Base-by-base conservation (phyloP, 106 monocot genomes). In the Amphibolis antarctica region DNA sequence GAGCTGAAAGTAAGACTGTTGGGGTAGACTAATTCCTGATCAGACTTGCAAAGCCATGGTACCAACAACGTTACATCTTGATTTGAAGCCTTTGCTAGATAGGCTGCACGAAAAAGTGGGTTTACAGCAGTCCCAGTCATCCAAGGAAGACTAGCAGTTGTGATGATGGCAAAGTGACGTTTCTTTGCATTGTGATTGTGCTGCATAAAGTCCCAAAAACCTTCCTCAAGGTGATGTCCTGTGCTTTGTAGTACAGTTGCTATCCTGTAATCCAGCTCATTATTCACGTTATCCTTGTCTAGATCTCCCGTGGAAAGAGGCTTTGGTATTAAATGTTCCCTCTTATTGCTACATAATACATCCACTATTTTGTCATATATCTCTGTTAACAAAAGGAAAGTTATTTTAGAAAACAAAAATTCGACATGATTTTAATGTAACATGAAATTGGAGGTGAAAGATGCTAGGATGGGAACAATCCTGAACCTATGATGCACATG, bases 41-140 rank as follows among this genome's bases (percentile, higher is more conserved):
- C 98, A 28, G 83, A 73, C 71, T 83, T 85, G 74, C 82, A 91
- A 56, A 99, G 76, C 98, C 98, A 99, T 62, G 98, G 98, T 19
- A 99, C 87, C 63, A 99, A 26, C 68, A 99, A 69, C 6, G 98
- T 99, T 4, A 99, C 98, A 67, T 85, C 83, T 68, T 99, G 98
- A 54, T 92, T 82, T 44, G 74, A 74, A 30, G 76, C 71, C 25
- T 79, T 88, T 0, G 98, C 82, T 68, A 99, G 69, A 69, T 88
- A 99, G 46, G 85, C 91, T 62, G 98, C 98, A 50, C 98, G 73
- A 77, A 99, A 99, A 49, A 99, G 62, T 62, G 98, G 98, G 71
- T 99, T 99, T 20, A 92, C 88, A 63, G 98, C 85, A 54, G 98
- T 99, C 55, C 98, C 98, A 46, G 98, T 99, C 91, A 99, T 85